These are phyloP conservation scores for Irpex lacteus DNA, from an alignment of 1,284 basidiomycete species.

Conservation along the genomic window DNA sequence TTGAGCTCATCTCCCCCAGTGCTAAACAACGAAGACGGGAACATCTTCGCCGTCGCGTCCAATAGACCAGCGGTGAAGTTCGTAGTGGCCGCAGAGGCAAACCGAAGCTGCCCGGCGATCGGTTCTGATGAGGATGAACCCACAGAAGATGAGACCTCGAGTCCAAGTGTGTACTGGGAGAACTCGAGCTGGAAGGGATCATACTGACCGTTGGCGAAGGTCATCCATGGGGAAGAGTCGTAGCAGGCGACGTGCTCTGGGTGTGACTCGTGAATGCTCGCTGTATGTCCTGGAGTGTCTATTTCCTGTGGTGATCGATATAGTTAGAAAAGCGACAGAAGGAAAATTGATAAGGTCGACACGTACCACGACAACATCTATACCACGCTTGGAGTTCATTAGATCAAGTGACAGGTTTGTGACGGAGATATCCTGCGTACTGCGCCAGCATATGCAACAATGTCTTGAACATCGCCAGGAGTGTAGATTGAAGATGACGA, in stretches of 20 bases:
- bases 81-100: slow-evolving; percentile 45
- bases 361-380: slow-evolving; percentile 7
- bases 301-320: slow-evolving; percentile 34
- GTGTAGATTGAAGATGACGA: slow-evolving; percentile 54
- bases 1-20: slow-evolving; percentile 88
- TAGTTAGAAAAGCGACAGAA: too few relatives aligned
- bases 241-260: slow-evolving; percentile 77
- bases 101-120: slow-evolving; percentile 79
- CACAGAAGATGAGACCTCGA: background rate
- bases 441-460: slow-evolving; percentile 69
- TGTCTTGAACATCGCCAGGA: slow-evolving; percentile 52
- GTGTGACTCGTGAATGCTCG: slow-evolving; percentile 59
- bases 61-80: slow-evolving; percentile 49
- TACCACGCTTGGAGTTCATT: slow-evolving; percentile 1
- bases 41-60: slow-evolving; percentile 37
- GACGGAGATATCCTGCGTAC: slow-evolving; percentile 35
- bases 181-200: background rate
- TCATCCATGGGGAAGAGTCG: slow-evolving; percentile 58
- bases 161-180: background rate
- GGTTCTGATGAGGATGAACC: slow-evolving; percentile 46
- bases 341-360: background rate
- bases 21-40: slow-evolving; percentile 63
- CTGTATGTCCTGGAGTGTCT: slow-evolving; percentile 80
- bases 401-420: background rate
- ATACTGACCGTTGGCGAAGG: slow-evolving; percentile 53